These are phyloP conservation scores for Piloderma croceum DNA, from an alignment of 768 basidiomycete species.

Conservation along the genomic window DNA sequence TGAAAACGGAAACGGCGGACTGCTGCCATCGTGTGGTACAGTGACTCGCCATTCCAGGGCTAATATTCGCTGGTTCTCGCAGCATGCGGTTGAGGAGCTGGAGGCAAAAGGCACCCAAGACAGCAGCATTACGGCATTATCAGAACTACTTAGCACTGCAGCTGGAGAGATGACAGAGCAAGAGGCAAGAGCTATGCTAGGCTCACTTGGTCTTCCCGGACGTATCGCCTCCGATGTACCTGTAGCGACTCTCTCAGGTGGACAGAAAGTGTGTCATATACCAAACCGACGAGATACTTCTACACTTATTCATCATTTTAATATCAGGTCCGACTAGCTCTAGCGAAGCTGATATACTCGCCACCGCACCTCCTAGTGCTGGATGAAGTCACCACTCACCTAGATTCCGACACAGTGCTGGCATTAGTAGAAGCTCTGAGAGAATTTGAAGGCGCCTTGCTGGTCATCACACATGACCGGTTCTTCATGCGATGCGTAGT, in stretches of 20 bases:
- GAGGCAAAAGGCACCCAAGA: conserved; percentile 25
- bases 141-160: background rate
- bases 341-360: conserved; percentile 47
- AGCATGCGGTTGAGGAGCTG: conserved; percentile 56
- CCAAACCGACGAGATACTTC: background rate
- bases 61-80: conserved; percentile 55
- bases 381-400: conserved; percentile 46
- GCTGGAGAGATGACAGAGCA: conserved; percentile 26
- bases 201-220: conserved; percentile 39
- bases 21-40: conserved; percentile 39
- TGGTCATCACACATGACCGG: conserved; percentile 65
- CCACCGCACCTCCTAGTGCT: conserved; percentile 9
- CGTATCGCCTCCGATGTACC: conserved; percentile 39
- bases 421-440: conserved; percentile 49
- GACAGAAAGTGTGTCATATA: conserved; percentile 39
- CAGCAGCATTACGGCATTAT: conserved; percentile 4
- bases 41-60: conserved; percentile 49
- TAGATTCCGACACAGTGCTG: conserved; percentile 56
- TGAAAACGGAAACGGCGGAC: no score
- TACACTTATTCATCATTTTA: background rate
- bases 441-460: conserved; percentile 47
- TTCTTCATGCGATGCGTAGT: conserved; percentile 28
- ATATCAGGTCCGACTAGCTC: conserved; percentile 49
- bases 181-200: conserved; percentile 37
- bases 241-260: conserved; percentile 45